Evolutionary conservation across 2,329 filamentous ascomycete genomes (phyloP), one percentile per base, ranked within the genome.

Genomic region (Cordyceps farinosa): DNA sequence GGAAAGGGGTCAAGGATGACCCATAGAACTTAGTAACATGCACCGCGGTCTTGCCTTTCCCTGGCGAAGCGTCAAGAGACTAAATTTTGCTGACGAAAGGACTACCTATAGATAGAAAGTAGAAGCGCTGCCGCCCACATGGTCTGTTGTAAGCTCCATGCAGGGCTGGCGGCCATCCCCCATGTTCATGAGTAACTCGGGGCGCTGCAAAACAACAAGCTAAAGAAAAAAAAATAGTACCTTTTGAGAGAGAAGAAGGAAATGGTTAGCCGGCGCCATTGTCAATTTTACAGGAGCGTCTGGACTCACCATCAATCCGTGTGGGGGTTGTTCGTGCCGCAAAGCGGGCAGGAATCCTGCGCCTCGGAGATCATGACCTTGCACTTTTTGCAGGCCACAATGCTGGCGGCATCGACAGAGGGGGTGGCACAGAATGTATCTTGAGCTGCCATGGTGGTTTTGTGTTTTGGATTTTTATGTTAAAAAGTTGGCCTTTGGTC

Each of bases 271-370:
- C 42, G 10, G 11, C n/a, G 36, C 3, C n/a, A 40, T 40, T 9
- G 7, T 15, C 22, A 13, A 17, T 15, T 6, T 7, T 5, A 15
- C 10, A 32, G 36, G 32, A 34, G 17, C 22, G 22, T 2, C 22
- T 22, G 22, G 29, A 61, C 58, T 53, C 1, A 59, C 56, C 44
- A 50, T 45, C 38, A 61, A 30, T 54, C 7, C 29, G 59, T 61
- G 42, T 61, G 50, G 38, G 59, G 59, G 30, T 44, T 15, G 30
- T 61, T 61, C 6, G 38, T 61, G 42, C 59, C 59, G 22, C 59
- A 61, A 10, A 61, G 38, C n/a, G 59, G 59, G 42, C 59, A 61
- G n/a, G 59, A 61, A 15, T 61, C 50, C 22, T 61, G 59, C 22
- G 59, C 59, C 11, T 38, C 59, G 22, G 59, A 61, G n/a, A 61